Evolutionary conservation across 768 basidiomycete species (phyloP).

Genomic region (Trametes punicea): DNA sequence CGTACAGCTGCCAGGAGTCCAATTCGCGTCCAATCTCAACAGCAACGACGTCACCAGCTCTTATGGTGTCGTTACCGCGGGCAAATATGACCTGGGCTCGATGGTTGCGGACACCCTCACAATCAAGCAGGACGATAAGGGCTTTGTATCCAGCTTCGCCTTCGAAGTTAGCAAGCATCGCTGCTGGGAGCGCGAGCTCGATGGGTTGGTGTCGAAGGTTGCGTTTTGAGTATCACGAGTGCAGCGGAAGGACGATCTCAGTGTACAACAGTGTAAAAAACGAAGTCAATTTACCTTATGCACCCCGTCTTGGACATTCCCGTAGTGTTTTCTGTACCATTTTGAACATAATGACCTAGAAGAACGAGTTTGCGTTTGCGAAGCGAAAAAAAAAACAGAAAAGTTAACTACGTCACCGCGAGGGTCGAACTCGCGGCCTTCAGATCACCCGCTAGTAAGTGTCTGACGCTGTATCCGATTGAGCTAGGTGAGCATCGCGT

Average conservation of each 20-base stretch:
- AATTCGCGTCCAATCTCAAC: constrained; percentile 35
- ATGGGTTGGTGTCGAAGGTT: constrained; percentile 50
- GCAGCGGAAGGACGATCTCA: neutral
- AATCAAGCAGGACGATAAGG: constrained; percentile 45
- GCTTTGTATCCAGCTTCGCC: constrained; percentile 56
- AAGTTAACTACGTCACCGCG: constrained; percentile 55
- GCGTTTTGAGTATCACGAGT: constrained; percentile 36
- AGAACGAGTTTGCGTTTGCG: no score
- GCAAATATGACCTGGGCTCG: constrained; percentile 43
- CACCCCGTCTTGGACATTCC: neutral
- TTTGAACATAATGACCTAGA: no score
- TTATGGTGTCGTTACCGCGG: constrained; percentile 62
- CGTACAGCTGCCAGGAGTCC: constrained; percentile 44
- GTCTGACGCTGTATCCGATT: constrained; percentile 50
- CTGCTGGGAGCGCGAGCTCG: constrained; percentile 59
- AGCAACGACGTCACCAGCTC: constrained; percentile 45
- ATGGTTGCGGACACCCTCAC: constrained; percentile 39
- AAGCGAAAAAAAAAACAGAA: neutral
- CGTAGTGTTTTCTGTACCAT: no score
- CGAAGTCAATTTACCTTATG: neutral
- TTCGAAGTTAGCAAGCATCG: constrained; percentile 65
- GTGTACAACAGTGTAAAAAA: constrained; percentile 1
- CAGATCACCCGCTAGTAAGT: constrained; percentile 47
- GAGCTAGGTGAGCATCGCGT: constrained; percentile 15
- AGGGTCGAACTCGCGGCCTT: constrained; percentile 65